Evolutionary conservation across 768 basidiomycete species (phyloP).

Genomic region (Boletus rubroflammeus): DNA sequence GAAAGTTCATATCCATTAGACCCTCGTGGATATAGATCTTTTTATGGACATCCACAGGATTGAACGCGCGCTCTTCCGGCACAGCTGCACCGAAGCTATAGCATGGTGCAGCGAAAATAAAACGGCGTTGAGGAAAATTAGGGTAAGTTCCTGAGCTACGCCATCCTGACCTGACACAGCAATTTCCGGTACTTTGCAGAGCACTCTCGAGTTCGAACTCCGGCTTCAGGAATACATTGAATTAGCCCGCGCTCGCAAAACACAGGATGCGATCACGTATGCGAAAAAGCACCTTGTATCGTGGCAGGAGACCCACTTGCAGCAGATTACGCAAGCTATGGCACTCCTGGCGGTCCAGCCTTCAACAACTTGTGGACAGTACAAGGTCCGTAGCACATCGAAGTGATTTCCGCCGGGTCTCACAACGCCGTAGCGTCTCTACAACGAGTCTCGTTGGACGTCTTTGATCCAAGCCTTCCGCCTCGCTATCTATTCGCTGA

Average conservation of each 20-base stretch:
- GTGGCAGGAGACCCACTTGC: conserved; percentile 80
- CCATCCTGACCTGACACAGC: conserved; percentile 8
- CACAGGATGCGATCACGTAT: conserved; percentile 79
- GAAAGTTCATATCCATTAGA: conserved; percentile 41
- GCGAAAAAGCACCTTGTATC: conserved; percentile 71
- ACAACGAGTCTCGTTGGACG: conserved; percentile 77
- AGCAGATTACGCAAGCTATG: conserved; percentile 73
- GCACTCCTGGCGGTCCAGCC: conserved; percentile 73
- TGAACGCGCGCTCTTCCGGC: conserved; percentile 68
- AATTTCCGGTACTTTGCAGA: conserved; percentile 46
- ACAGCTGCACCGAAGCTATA: conserved; percentile 86
- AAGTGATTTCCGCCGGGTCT: conserved; percentile 7
- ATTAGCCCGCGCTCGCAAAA: conserved; percentile 64
- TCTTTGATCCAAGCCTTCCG: conserved; percentile 76
- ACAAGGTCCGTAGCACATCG: conserved; percentile 55
- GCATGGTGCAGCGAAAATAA: conserved; percentile 98
- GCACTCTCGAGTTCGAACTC: conserved; percentile 93
- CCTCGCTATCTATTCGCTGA: conserved; percentile 79
- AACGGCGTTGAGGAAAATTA: conserved; percentile 84
- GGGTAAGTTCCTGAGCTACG: conserved; percentile 43
- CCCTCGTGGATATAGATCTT: conserved; percentile 85
- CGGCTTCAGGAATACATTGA: conserved; percentile 97
- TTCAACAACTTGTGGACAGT: conserved; percentile 68
- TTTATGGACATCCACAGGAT: conserved; percentile 88
- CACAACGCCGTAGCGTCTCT: conserved; percentile 59